Conservation (phyloP, 352 stramenopile species). For the Plasmopara muralis region DNA sequence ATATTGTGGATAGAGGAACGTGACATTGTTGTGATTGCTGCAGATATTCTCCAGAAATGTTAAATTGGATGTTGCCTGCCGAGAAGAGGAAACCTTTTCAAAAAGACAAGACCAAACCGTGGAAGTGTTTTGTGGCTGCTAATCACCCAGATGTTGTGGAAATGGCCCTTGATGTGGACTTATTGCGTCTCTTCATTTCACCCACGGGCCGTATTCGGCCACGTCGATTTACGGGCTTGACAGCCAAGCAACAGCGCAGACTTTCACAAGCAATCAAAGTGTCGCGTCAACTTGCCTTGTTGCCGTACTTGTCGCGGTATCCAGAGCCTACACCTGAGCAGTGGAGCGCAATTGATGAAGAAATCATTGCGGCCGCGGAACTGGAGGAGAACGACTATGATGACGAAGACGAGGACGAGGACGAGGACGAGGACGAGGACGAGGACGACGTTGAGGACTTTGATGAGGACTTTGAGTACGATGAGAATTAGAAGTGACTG, state of each 20-base stretch:
- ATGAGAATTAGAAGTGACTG: conserved; percentile 45
- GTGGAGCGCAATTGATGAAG: conserved; percentile 75
- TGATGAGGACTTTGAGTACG: conserved; percentile 59
- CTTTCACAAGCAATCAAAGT: conserved; percentile 71
- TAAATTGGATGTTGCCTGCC: conserved; percentile 75
- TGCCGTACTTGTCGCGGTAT: conserved; percentile 77
- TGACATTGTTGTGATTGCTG: conserved; percentile 3
- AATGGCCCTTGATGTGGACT: conserved; percentile 67
- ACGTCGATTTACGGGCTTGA: conserved; percentile 73
- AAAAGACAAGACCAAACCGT: conserved; percentile 58
- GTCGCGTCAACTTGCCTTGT: conserved; percentile 62
- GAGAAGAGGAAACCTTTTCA: conserved; percentile 53
- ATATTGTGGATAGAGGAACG: not conserved
- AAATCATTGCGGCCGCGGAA: conserved; percentile 57
- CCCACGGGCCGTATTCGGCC: conserved; percentile 75
- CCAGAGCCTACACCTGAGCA: conserved; percentile 74
- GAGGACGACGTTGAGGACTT: conserved; percentile 63
- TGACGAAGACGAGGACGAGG: conserved; percentile 37
- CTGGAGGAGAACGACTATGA: conserved; percentile 47
- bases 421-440: conserved; percentile 59
- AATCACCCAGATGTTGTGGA: conserved; percentile 74
- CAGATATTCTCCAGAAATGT: conserved; percentile 58
- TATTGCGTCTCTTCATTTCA: conserved; percentile 78
- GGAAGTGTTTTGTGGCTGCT: conserved; percentile 72
- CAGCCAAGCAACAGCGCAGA: conserved; percentile 80